phyloP scores from a whole-genome alignment of 2,329 filamentous ascomycete species.

The Hirsutella rhossiliensis region DNA sequence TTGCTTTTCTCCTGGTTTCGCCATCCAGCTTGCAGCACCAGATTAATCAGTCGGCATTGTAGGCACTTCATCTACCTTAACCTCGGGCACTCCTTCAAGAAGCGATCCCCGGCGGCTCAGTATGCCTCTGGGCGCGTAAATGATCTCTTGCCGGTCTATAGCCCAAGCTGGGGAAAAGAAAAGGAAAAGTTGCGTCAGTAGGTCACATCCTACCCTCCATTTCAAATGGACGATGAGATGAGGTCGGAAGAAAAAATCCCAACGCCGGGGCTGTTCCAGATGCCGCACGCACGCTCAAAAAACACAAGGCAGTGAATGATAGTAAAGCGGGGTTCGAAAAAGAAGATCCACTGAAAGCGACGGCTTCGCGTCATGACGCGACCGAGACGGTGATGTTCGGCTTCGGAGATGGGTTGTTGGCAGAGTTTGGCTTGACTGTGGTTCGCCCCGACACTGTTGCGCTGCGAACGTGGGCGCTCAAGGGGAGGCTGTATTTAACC shows the following conservation, averaged over 20 bases:
- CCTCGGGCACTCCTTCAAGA: background rate
- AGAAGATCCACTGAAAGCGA: background rate
- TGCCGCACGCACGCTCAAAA: constrained; percentile 23
- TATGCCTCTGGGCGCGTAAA: background rate
- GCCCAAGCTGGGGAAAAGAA: constrained; percentile 6
- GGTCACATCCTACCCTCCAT: constrained; percentile 12
- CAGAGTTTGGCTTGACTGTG: constrained; percentile 49
- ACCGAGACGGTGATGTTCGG: constrained; percentile 58
- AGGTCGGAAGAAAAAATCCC: constrained; percentile 17
- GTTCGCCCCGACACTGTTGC: constrained; percentile 48
- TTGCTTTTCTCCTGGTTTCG: constrained; percentile 4
- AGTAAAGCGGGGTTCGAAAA: constrained; percentile 9
- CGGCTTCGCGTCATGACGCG: background rate
- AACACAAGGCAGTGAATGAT: constrained; percentile 13
- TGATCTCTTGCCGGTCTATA: constrained; percentile 11
- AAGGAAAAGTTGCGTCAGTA: constrained; percentile 10
- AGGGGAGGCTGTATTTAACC: constrained; percentile 64
- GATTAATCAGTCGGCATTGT: background rate
- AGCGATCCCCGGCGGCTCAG: background rate
- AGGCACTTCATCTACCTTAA: background rate
- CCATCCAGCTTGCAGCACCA: constrained; percentile 1
- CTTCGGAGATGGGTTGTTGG: constrained; percentile 47
- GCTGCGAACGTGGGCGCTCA: constrained; percentile 47
- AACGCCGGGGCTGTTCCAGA: constrained; percentile 22
- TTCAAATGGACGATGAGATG: constrained; percentile 15